Conservation (phyloP, 805 yeast genomes). For the Candida coquimbonensis region DNA sequence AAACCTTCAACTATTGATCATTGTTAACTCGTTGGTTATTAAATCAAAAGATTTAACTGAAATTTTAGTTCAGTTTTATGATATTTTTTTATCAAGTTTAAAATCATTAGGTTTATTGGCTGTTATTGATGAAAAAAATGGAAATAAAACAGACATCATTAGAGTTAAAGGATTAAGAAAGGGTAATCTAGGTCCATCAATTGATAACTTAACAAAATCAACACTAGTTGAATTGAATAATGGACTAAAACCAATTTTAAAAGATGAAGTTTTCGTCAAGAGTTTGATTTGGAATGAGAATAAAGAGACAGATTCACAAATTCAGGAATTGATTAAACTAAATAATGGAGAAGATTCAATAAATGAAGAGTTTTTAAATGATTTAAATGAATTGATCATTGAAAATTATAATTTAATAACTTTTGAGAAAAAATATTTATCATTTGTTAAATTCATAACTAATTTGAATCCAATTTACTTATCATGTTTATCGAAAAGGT, state of each 20-base stretch:
- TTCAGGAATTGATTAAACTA: constrained; percentile 6
- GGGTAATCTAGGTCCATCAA: constrained; percentile 11
- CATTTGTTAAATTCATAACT: constrained; percentile 18
- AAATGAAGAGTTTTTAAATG: constrained; percentile 12
- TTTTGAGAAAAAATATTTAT: constrained; percentile 21
- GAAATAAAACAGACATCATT: constrained; percentile 39
- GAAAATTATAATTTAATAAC: constrained; percentile 18
- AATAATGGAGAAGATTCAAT: constrained; percentile 3
- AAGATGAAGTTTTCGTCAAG: constrained; percentile 29
- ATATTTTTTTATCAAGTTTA: constrained; percentile 15
- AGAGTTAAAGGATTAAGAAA: constrained; percentile 76
- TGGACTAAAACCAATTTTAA: constrained; percentile 32
- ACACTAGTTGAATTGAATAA: constrained; percentile 29
- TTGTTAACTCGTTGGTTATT: constrained; percentile 22
- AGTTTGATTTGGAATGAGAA: constrained; percentile 41
- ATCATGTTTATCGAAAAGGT: constrained; percentile 58
- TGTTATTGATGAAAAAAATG: constrained; percentile 26
- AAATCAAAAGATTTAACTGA: constrained; percentile 39
- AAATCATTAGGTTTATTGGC: constrained; percentile 61
- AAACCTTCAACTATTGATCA: constrained; percentile 25
- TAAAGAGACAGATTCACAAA: constrained; percentile 11
- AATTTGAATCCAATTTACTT: constrained; percentile 26
- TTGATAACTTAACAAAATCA: constrained; percentile 25
- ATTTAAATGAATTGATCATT: constrained; percentile 12
- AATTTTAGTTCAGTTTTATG: constrained; percentile 23